Evolutionary conservation across 2,329 filamentous ascomycete species (phyloP).

Genomic region (Ophiostoma sp.): DNA sequence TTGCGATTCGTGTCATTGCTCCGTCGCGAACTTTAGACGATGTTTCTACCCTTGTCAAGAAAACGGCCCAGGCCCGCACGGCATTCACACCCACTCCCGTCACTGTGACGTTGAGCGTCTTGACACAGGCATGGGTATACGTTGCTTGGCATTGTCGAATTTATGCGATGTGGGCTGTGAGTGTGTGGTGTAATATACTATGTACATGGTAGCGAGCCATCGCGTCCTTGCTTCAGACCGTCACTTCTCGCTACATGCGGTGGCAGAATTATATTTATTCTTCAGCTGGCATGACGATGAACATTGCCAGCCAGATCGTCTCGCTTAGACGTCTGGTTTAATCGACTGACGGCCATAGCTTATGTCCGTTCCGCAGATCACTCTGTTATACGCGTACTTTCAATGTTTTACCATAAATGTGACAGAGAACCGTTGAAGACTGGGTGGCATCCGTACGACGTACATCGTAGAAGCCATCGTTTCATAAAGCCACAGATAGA

Average conservation of each 20-base stretch:
- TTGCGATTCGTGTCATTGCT: neutral
- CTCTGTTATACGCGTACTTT: neutral
- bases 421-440: neutral
- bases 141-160: neutral
- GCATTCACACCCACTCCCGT: neutral
- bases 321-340: neutral
- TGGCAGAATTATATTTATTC: neutral
- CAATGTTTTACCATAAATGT: neutral
- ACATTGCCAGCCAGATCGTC: neutral
- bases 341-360: neutral
- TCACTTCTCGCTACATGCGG: neutral
- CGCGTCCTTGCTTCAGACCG: neutral
- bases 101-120: neutral
- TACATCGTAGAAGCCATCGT: neutral
- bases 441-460: neutral
- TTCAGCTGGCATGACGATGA: neutral
- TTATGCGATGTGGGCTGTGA: neutral
- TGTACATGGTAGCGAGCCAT: neutral
- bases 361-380: neutral
- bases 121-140: conserved; percentile 4
- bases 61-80: neutral
- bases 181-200: neutral
- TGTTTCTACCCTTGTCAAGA: neutral
- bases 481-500: neutral
- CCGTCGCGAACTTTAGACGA: neutral